Conservation (phyloP, 495 filamentous ascomycete genomes). For the Podospora anserina region DNA sequence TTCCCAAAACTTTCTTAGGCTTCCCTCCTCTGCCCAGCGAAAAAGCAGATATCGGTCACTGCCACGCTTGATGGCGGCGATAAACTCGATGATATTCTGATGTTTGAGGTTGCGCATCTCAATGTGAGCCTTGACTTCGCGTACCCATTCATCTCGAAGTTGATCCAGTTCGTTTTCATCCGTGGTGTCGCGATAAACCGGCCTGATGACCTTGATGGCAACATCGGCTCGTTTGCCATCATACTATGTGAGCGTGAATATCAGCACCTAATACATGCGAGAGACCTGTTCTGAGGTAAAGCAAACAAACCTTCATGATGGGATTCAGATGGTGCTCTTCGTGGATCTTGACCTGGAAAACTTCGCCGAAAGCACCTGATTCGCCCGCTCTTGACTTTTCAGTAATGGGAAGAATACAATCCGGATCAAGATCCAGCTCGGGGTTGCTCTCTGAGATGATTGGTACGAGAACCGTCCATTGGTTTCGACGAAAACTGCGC, state of each 20-base stretch:
- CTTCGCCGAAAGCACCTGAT: not conserved
- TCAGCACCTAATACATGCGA: too few species aligned
- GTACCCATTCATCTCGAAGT: not conserved
- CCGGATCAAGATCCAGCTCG: not conserved
- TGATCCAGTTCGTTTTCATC: not conserved
- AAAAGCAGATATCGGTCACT: not conserved
- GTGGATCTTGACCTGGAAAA: not conserved
- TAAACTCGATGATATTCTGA: not conserved
- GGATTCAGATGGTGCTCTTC: not conserved
- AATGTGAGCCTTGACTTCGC: not conserved
- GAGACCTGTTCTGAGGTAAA: too few species aligned
- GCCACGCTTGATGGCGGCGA: not conserved
- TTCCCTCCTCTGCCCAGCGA: not conserved
- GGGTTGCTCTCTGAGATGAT: not conserved
- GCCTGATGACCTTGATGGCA: not conserved
- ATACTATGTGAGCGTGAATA: not conserved
- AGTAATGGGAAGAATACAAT: not conserved
- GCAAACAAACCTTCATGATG: not conserved
- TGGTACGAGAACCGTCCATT: not conserved
- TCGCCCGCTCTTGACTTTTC: not conserved
- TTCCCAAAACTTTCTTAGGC: not conserved
- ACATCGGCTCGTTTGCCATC: not conserved
- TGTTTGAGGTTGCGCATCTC: not conserved
- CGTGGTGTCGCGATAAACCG: not conserved
- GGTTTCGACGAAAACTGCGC: not conserved